Base-by-base conservation (phyloP, 805 yeast species). In the Cyberlindnera lachancei region DNA sequence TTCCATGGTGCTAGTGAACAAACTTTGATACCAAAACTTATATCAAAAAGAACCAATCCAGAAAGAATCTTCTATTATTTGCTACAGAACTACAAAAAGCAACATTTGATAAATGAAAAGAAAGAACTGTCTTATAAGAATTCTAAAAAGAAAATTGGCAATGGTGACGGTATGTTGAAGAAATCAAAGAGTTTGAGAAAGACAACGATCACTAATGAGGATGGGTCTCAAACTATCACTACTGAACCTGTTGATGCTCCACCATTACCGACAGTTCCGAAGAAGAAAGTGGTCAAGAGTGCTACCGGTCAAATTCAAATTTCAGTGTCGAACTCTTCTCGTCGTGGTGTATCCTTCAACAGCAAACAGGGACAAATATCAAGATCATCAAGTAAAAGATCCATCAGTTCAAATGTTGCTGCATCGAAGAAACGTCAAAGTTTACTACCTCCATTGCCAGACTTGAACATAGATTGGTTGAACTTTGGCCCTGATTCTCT, bases 51-150 rank as follows among this genome's bases (percentile, higher is more conserved):
- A 17, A 73, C 79, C 17, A 79, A 75, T 46, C 69, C 87, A 1
- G 95, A 85, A 46, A 85, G 85, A 63, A 76, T 85, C 28, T 79
- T 85, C 47, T 85, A 85, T 58, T 81, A 81, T 42, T 58, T 86
- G 27, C 62, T 85, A 41, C 62, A 75, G 63, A 73, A 81, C 43
- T 86, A 85, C 55, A 67, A 92, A 40, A 73, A 72, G 40, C 87
- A 80, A 36, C 85, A 78, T 45, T 48, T 61, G 29, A 42, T 29
- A 4, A 39, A 41, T 21, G 44, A 44, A 7, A 38, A 34, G n/a
- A 25, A 38, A 7, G 50, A 46, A 27, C 33, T 35, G 3, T 27
- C 35, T 3, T 3, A 29, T n/a, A 30, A 40, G 7, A 44, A 44
- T 10, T 36, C 42, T 44, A 58, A 42, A 42, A 53, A 35, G 58